Evolutionary conservation across 1,284 basidiomycete genomes (phyloP), one percentile per base, ranked within the genome.

Genomic region (Heterobasidion parviporum): DNA sequence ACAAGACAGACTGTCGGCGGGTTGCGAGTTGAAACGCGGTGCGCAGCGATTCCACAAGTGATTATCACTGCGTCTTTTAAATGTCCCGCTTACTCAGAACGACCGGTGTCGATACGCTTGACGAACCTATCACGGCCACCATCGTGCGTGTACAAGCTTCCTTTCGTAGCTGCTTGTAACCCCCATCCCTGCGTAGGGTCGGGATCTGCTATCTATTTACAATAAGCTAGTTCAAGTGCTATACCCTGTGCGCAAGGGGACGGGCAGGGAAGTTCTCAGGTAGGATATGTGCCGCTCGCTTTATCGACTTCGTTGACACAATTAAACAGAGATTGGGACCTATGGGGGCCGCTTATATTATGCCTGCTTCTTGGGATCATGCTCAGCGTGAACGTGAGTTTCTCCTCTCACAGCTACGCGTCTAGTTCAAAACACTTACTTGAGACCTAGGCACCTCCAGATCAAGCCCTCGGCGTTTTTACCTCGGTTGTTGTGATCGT

Each of bases 331-430:
- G 94, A 97, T 65, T 98, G 94, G 94, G 94, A 98, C 70, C 77
- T 98, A 41, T 98, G 94, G 94, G 94, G 94, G 1, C 94, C 94
- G 9, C 77, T 97, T 7, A 79, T 96, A 43, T 80, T 97, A 54
- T 95, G 91, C 65, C 77, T 97, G 56, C 73, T 83, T 18, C 77
- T 97, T 12, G 92, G 89, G 46, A 89, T 94, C 53, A 85, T 96
- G 73, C 80, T 97, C 15, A 95, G 91, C 60, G 73, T 95, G 48
- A 93, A 94, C 68, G 94, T 94, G 64, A 61, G 84, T 72, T 2
- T 33, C 51, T 35, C 6, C 16, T 15, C 44, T 35, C 20, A 15
- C 8, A 34, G 36, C 53, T 16, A n/a, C 15, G 44, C 56, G 44
- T 51, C 53, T 41, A 57, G 54, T 55, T n/a, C 36, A 33, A 18